Evolutionary conservation across 345 rosid species (phyloP), one percentile per base, ranked within the genome.

Genomic region (Lepidium aucheri): DNA sequence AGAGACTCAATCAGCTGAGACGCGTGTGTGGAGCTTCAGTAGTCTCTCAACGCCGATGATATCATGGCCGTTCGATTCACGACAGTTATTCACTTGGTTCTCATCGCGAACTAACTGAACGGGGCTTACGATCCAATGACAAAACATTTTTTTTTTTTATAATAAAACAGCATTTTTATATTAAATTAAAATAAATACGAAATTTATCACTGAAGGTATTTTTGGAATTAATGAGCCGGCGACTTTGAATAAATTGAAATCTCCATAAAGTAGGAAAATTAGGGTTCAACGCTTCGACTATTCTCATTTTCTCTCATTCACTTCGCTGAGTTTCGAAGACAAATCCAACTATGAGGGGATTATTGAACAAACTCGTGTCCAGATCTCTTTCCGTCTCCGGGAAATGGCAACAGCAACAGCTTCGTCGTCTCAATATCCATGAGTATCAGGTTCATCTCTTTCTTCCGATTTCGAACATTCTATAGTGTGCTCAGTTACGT

Each of bases 401-500:
- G 0, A 84, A 79, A 80, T 84, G 90, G 85, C 97, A 95, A 65
- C 90, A 86, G 49, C 97, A 91, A 68, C 99, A 95, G 75, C 91
- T 91, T 77, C 97, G 99, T 59, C 96, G 90, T 69, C 96, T 95
- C 76, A 95, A 95, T 78, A 79, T 95, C 84, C 97, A 91, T 76
- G 97, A 95, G 71, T 89, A 85, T 74, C 97, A 90, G 99, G 99
- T 94, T 16, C 6, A 8, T 42, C 40, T 64, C 57, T 35, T 47
- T 55, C 24, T 30, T 61, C 52, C 63, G 8, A 22, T 65, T 35
- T 24, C 6, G 5, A 47, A 7, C 33, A 6, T 44, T 54, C 65
- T 45, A 7, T 30, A 20, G 30, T 17, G 12, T 46, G 13, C 18
- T n/a, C 18, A 33, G 44, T 14, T 24, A 22, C 46, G 11, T 40